Evolutionary conservation across 1,139 yeast genomes (phyloP).

Genomic region (Diutina sp.): DNA sequence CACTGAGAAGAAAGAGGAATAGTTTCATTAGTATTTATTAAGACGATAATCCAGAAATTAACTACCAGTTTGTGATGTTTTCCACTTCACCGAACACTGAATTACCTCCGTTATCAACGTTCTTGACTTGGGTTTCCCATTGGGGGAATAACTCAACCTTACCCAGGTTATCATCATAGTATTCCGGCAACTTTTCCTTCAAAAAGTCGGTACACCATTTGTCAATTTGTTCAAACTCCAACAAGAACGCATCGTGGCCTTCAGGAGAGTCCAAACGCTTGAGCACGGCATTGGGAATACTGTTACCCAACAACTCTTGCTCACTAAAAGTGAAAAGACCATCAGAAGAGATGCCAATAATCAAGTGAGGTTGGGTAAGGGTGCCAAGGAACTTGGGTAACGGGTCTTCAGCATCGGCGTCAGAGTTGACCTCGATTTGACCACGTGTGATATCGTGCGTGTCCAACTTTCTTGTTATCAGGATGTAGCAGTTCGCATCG

Average conservation of each 20-base stretch:
- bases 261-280: slow-evolving; percentile 82
- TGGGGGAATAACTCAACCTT: slow-evolving; percentile 41
- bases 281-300: slow-evolving; percentile 57
- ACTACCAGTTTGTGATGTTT: slow-evolving; percentile 75
- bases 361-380: slow-evolving; percentile 52
- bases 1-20: background rate
- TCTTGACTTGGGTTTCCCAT: slow-evolving; percentile 29
- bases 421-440: slow-evolving; percentile 27
- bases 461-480: slow-evolving; percentile 85
- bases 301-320: slow-evolving; percentile 69
- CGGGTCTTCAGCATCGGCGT: slow-evolving; percentile 19
- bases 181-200: slow-evolving; percentile 39
- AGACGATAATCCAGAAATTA: background rate
- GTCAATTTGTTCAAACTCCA: slow-evolving; percentile 80
- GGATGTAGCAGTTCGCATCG: slow-evolving; percentile 92
- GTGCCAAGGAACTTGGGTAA: slow-evolving; percentile 32
- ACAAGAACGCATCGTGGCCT: slow-evolving; percentile 92
- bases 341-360: slow-evolving; percentile 85
- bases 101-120: slow-evolving; percentile 37
- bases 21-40: background rate
- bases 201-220: slow-evolving; percentile 57
- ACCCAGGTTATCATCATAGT: slow-evolving; percentile 30
- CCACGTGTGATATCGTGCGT: slow-evolving; percentile 90
- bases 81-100: slow-evolving; percentile 95
- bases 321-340: slow-evolving; percentile 88